A percentile compares a stretch with the other conserved stretches of the same genome.
Evolutionary conservation across 768 basidiomycete genomes (phyloP).

Genomic region (Leccinum subgranulosum): DNA sequence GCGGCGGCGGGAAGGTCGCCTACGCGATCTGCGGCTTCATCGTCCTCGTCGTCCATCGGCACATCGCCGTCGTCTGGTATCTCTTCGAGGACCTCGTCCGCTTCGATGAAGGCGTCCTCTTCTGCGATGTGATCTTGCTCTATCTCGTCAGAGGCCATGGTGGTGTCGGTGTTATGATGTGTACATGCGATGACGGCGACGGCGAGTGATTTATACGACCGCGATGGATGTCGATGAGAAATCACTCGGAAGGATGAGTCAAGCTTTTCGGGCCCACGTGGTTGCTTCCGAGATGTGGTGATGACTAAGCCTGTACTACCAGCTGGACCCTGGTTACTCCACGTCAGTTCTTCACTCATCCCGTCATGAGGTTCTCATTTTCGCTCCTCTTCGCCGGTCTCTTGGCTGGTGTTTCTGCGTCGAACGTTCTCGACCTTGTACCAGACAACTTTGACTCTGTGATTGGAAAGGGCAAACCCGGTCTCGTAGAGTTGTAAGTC

Average conservation of each 20-base stretch:
- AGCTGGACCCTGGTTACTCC: too few relatives aligned
- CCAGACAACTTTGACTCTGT: slow-evolving; percentile 71
- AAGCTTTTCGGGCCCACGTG: background rate
- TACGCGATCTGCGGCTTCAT: slow-evolving; percentile 47
- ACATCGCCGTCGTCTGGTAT: slow-evolving; percentile 62
- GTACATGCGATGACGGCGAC: background rate
- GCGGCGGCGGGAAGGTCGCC: slow-evolving; percentile 42
- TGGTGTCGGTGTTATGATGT: slow-evolving; percentile 2
- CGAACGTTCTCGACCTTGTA: slow-evolving; percentile 80
- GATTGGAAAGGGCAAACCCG: slow-evolving; percentile 78
- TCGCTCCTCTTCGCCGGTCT: slow-evolving; percentile 56
- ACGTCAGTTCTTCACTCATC: slow-evolving; percentile 23
- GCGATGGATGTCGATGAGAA: slow-evolving; percentile 27
- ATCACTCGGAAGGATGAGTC: slow-evolving; percentile 19
- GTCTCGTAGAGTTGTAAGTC: slow-evolving; percentile 88
- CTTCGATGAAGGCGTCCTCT: slow-evolving; percentile 58
- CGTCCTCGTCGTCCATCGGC: slow-evolving; percentile 70
- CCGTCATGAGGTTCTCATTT: slow-evolving; percentile 57
- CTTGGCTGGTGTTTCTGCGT: slow-evolving; percentile 57
- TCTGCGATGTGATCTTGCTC: slow-evolving; percentile 35
- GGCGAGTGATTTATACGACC: background rate
- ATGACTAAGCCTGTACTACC: slow-evolving; percentile 25
- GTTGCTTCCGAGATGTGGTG: background rate
- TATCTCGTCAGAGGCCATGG: slow-evolving; percentile 35
- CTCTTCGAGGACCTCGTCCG: slow-evolving; percentile 64